Conservation (phyloP, 805 yeast species). For the Komagataella kurtzmanii region DNA sequence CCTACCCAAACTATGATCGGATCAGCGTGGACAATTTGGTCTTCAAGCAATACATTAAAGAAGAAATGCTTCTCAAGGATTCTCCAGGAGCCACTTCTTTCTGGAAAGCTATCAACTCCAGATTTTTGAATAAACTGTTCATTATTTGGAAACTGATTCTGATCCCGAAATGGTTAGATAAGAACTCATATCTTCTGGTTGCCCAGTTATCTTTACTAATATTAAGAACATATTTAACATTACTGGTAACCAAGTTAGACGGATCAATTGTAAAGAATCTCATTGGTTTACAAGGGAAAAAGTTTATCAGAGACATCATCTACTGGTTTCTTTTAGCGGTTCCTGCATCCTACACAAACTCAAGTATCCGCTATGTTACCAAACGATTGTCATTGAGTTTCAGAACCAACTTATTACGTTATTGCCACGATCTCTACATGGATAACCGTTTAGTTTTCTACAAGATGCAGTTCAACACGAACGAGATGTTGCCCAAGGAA, state of each 20-base stretch:
- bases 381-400: conserved; percentile 69
- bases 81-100: conserved; percentile 8
- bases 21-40: conserved; percentile 43
- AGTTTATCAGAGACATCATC: conserved; percentile 62
- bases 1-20: conserved; percentile 31
- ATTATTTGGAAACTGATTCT: conserved; percentile 65
- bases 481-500: conserved; percentile 16
- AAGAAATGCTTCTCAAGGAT: conserved; percentile 4
- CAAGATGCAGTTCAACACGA: conserved; percentile 53
- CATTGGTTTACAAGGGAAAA: conserved; percentile 66
- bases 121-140: conserved; percentile 56
- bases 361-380: conserved; percentile 74
- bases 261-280: conserved; percentile 87
- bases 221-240: conserved; percentile 76
- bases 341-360: conserved; percentile 87
- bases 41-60: conserved; percentile 31
- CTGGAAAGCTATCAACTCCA: conserved; percentile 29
- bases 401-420: conserved; percentile 72
- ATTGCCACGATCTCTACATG: conserved; percentile 81
- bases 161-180: conserved; percentile 61
- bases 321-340: conserved; percentile 86
- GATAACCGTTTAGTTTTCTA: conserved; percentile 74
- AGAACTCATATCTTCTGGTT: conserved; percentile 49
- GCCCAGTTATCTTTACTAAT: conserved; percentile 66
- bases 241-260: conserved; percentile 77